Percentiles rank a stretch among this genome's conserved stretches.
Conservation (phyloP, 371 early-diverging fungal species). For the Actinomortierella wolfii region DNA sequence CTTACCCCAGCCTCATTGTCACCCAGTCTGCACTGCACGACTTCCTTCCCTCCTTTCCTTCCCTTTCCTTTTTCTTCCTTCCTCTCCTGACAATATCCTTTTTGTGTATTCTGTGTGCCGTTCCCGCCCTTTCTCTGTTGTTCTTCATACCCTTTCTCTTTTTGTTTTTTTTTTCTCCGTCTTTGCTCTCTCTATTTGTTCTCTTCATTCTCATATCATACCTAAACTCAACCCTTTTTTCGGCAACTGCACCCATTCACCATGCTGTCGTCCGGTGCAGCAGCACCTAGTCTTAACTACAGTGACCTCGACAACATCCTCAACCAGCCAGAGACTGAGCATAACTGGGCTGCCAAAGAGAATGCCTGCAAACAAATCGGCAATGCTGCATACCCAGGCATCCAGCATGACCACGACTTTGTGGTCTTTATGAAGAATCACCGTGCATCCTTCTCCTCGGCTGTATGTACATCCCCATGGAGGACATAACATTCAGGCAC, state of each 20-base stretch:
- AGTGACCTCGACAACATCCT: constrained; percentile 40
- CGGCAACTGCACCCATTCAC: not conserved
- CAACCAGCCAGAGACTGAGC: constrained; percentile 42
- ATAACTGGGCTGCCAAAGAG: constrained; percentile 46
- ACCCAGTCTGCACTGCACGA: not conserved
- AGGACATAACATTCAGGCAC: no score
- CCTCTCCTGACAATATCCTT: constrained; percentile 2
- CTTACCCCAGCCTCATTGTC: no score
- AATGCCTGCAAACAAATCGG: constrained; percentile 24
- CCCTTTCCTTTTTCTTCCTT: constrained; percentile 1
- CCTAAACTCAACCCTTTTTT: not conserved
- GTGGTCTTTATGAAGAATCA: constrained; percentile 37
- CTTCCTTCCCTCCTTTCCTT: not conserved
- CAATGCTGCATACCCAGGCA: constrained; percentile 31
- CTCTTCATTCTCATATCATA: no score
- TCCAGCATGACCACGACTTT: constrained; percentile 30
- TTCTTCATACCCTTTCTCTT: not conserved
- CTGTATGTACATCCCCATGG: constrained; percentile 13
- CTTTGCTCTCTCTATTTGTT: not conserved
- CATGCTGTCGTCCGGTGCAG: constrained; percentile 20
- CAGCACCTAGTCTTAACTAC: constrained; percentile 32
- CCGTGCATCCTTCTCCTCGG: constrained; percentile 29
- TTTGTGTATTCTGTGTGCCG: not conserved
- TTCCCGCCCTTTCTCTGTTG: constrained; percentile 3
- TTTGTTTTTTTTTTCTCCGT: not conserved